A percentile compares a stretch with the other conserved stretches of the same genome.
These are phyloP conservation scores for Talaromyces sp. DNA, from an alignment of 2,329 filamentous ascomycete genomes.

Conservation along the genomic window DNA sequence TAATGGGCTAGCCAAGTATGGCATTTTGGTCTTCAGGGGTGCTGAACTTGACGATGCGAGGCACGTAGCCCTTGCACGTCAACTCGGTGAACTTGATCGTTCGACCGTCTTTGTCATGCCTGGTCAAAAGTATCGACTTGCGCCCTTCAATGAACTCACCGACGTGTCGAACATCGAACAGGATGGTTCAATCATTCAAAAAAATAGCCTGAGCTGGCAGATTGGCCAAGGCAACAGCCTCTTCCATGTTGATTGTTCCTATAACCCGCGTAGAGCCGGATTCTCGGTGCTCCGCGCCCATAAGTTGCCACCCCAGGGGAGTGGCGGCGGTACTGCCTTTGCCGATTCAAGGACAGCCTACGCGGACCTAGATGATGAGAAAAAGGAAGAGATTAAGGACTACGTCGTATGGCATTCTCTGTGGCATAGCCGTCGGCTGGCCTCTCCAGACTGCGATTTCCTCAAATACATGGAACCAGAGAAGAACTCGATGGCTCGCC, in stretches of 20 bases:
- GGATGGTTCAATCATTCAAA: slow-evolving; percentile 37
- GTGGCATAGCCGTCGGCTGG: slow-evolving; percentile 52
- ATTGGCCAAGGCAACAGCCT: slow-evolving; percentile 45
- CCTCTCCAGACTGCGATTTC: slow-evolving; percentile 43
- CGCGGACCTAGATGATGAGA: slow-evolving; percentile 42
- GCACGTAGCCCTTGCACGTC: slow-evolving; percentile 51
- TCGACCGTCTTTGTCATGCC: slow-evolving; percentile 3
- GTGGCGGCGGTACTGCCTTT: slow-evolving; percentile 53
- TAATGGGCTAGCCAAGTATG: slow-evolving; percentile 43
- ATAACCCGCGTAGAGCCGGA: slow-evolving; percentile 53
- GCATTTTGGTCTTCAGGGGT: slow-evolving; percentile 51
- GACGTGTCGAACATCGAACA: slow-evolving; percentile 56
- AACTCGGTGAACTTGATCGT: slow-evolving; percentile 55
- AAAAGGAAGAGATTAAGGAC: slow-evolving; percentile 40
- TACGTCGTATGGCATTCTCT: slow-evolving; percentile 52
- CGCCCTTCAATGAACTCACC: slow-evolving; percentile 50
- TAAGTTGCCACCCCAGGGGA: slow-evolving; percentile 45
- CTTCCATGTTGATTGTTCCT: slow-evolving; percentile 56
- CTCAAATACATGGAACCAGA: slow-evolving; percentile 46
- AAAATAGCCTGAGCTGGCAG: slow-evolving; percentile 1
- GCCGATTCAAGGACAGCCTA: slow-evolving; percentile 54
- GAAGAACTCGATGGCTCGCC: slow-evolving; percentile 39
- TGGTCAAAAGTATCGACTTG: slow-evolving; percentile 1
- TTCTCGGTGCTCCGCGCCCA: slow-evolving; percentile 53
- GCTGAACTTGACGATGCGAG: slow-evolving; percentile 50